Percentiles rank a stretch among this genome's conserved stretches.
phyloP scores from a whole-genome alignment of 164 flowering plant species.

The Vitis rotundifolia region DNA sequence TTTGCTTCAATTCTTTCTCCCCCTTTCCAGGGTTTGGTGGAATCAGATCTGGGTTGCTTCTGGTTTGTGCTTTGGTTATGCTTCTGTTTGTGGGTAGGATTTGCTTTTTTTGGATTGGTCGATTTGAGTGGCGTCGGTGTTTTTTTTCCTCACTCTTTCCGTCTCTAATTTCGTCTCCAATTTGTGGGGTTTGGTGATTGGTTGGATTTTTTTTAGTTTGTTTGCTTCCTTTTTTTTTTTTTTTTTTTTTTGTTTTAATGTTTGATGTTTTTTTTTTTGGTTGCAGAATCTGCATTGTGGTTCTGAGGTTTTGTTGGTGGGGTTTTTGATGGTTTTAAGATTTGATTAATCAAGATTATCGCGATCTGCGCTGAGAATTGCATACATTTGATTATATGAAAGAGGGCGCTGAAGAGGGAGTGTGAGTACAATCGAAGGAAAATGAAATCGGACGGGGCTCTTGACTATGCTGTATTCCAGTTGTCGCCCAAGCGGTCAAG shows the following conservation, averaged over 20 bases:
- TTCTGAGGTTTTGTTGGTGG: not conserved
- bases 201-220: no score
- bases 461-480: conserved; percentile 81
- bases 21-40: conserved; percentile 1
- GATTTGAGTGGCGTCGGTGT: no score
- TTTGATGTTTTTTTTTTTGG: not conserved
- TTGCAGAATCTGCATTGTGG: conserved; percentile 14
- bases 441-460: conserved; percentile 66
- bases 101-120: conserved; percentile 8
- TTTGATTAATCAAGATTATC: conserved; percentile 8
- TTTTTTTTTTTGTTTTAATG: not conserved
- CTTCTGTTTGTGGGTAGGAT: no score
- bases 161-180: no score
- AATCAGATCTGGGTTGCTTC: conserved; percentile 30
- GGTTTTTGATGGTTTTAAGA: not conserved
- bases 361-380: conserved; percentile 14
- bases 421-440: conserved; percentile 13
- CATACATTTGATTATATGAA: conserved; percentile 17
- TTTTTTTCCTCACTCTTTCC: no score
- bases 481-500: conserved; percentile 77
- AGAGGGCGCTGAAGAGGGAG: conserved; percentile 16
- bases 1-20: conserved; percentile 1
- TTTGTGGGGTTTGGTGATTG: not conserved
- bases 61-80: not conserved
- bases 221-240: not conserved